phyloP scores from a whole-genome alignment of 2,329 filamentous ascomycete species.

The Curvularia sp. region DNA sequence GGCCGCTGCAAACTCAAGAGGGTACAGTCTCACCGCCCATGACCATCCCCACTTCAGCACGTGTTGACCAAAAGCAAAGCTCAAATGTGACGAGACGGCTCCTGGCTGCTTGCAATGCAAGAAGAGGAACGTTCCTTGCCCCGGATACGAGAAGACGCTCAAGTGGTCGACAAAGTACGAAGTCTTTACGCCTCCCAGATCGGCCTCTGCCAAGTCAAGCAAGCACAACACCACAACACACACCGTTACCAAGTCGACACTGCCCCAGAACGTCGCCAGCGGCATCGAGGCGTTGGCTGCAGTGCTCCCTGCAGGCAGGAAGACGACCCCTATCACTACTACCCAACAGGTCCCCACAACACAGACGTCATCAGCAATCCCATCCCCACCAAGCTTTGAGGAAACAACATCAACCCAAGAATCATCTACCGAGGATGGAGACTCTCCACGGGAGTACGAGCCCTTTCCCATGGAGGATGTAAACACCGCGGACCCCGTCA shows the following conservation, averaged over 20 bases:
- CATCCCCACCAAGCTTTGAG: slow-evolving; percentile 32
- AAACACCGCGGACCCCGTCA: slow-evolving; percentile 30
- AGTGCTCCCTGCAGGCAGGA: slow-evolving; percentile 43
- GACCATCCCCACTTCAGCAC: slow-evolving; percentile 1
- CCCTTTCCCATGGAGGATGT: slow-evolving; percentile 37
- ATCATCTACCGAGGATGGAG: slow-evolving; percentile 36
- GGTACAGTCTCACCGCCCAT: slow-evolving; percentile 24
- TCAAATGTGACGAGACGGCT: slow-evolving; percentile 56
- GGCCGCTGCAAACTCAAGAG: slow-evolving; percentile 47
- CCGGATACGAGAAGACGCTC: slow-evolving; percentile 56
- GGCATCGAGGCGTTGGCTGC: slow-evolving; percentile 48
- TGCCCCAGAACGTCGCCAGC: slow-evolving; percentile 42
- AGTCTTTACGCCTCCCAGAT: slow-evolving; percentile 47
- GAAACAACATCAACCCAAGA: slow-evolving; percentile 27
- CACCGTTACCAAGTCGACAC: slow-evolving; percentile 19
- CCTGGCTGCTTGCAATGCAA: slow-evolving; percentile 54
- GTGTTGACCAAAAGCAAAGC: slow-evolving; percentile 36
- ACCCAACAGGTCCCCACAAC: slow-evolving; percentile 19
- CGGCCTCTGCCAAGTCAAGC: slow-evolving; percentile 25
- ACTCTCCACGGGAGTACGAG: slow-evolving; percentile 35
- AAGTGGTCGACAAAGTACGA: slow-evolving; percentile 60
- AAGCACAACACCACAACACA: slow-evolving; percentile 15
- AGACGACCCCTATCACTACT: slow-evolving; percentile 20
- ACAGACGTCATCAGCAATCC: slow-evolving; percentile 27
- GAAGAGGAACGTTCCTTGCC: slow-evolving; percentile 53